Evolutionary conservation across 2,329 filamentous ascomycete genomes (phyloP), one percentile per base, ranked within the genome.

Genomic region (Endoconidiophora laricicola): DNA sequence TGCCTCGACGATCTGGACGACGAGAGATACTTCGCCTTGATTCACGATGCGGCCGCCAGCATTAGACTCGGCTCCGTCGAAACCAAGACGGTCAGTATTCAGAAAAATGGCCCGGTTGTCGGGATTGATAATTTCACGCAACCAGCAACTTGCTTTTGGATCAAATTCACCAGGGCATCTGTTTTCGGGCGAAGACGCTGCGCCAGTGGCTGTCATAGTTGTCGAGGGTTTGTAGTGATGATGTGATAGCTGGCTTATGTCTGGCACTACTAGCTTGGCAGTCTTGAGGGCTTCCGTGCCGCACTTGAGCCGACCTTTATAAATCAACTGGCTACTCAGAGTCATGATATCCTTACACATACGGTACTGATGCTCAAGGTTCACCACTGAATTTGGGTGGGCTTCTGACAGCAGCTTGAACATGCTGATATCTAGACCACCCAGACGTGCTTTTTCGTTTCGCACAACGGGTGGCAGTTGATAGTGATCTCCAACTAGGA

Each of bases 341-440:
- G 81, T 74, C 90, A 96, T 96, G 54, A 98, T 84, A 54, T 98
- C 91, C 57, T 91, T 84, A 59, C 86, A 94, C 91, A 98, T 98
- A 54, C 91, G 86, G 61, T 98, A 98, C 62, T 98, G 91, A 59
- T 95, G 87, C 58, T 91, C 87, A 1, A 98, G 74, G 55, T 84
- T 94, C 54, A 93, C 86, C 2, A 98, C 88, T 1, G 87, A 87
- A 44, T 78, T 70, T 0, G 91, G 88, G 55, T 96, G 88, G 0
- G 76, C 74, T 59, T 96, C 91, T 1, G 87, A 95, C 10, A 98
- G 74, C 3, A 91, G 73, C 62, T 94, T 94, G 73, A 98, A 98
- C 47, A 98, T 71, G 61, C 86, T 94, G 43, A 95, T 75, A 62
- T 98, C 91, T 4, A 98, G 70, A 1, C 91, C 91, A 10, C 88